Conservation (phyloP, 2,329 filamentous ascomycete species). For the Colletotrichum australisinense region DNA sequence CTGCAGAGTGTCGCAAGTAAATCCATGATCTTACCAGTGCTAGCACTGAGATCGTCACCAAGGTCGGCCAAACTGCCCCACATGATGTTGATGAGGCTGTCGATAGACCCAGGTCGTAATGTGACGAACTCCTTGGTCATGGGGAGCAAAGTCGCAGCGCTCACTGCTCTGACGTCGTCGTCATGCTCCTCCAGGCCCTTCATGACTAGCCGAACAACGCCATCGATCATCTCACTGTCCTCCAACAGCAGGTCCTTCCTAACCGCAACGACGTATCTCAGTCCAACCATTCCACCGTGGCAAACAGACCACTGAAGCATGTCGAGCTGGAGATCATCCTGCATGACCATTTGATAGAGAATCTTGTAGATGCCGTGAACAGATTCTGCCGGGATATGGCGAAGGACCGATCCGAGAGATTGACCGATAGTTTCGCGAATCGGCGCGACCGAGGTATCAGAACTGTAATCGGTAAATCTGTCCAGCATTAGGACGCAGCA, state of each 20-base stretch:
- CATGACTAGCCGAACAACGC: constrained; percentile 92
- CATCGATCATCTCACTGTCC: constrained; percentile 88
- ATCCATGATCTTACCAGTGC: constrained; percentile 98
- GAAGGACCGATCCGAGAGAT: constrained; percentile 88
- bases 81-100: constrained; percentile 89
- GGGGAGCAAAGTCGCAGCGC: constrained; percentile 95
- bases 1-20: constrained; percentile 94
- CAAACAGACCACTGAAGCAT: constrained; percentile 91
- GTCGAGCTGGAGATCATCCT: constrained; percentile 80
- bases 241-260: constrained; percentile 90
- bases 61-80: constrained; percentile 97
- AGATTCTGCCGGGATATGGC: constrained; percentile 81
- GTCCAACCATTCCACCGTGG: constrained; percentile 96
- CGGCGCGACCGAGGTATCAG: constrained; percentile 95
- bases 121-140: constrained; percentile 96
- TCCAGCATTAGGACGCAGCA: constrained; percentile 98
- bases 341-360: constrained; percentile 91
- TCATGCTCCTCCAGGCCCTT: constrained; percentile 91
- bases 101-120: constrained; percentile 81
- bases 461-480: constrained; percentile 97
- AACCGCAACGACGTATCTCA: constrained; percentile 95
- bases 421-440: constrained; percentile 97
- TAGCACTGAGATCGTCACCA: constrained; percentile 96
- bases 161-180: constrained; percentile 96
- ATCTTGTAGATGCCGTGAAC: constrained; percentile 88